Percentiles rank a stretch among this genome's conserved stretches.
Conservation (phyloP, 805 yeast genomes). For the Saccharomycopsis fermentans region DNA sequence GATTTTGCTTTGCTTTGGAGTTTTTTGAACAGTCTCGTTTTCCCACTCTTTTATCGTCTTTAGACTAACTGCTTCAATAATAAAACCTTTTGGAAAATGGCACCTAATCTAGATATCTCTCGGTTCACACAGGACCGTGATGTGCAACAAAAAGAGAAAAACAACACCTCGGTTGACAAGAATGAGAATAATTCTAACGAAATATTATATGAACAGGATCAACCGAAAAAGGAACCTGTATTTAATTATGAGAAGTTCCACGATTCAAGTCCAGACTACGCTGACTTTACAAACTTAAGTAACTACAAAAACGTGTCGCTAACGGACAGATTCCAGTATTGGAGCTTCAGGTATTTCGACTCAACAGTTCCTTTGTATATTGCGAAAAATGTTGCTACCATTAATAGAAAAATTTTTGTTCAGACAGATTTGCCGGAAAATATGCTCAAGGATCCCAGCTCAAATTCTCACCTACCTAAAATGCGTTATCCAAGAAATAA, state of each 20-base stretch:
- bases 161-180: neutral
- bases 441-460: conserved; percentile 24
- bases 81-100: neutral
- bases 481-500: conserved; percentile 41
- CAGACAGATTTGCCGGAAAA: conserved; percentile 40
- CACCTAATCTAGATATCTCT: neutral
- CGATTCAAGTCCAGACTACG: conserved; percentile 5
- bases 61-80: too few species aligned
- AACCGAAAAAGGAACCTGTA: neutral
- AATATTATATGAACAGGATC: neutral
- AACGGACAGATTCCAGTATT: conserved; percentile 5
- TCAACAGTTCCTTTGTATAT: conserved; percentile 9
- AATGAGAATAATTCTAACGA: neutral
- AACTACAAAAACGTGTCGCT: conserved; percentile 9
- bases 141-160: neutral
- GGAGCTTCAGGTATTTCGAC: conserved; percentile 3
- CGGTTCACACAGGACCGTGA: neutral
- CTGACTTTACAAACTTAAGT: conserved; percentile 7
- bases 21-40: too few species aligned
- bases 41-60: too few species aligned
- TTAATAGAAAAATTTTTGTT: conserved; percentile 34
- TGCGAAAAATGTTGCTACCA: conserved; percentile 1
- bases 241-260: neutral
- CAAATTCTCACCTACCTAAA: conserved; percentile 23
- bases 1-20: too few species aligned